phyloP scores from a whole-genome alignment of 768 basidiomycete species.

The Tricholoma hemisulphureum region DNA sequence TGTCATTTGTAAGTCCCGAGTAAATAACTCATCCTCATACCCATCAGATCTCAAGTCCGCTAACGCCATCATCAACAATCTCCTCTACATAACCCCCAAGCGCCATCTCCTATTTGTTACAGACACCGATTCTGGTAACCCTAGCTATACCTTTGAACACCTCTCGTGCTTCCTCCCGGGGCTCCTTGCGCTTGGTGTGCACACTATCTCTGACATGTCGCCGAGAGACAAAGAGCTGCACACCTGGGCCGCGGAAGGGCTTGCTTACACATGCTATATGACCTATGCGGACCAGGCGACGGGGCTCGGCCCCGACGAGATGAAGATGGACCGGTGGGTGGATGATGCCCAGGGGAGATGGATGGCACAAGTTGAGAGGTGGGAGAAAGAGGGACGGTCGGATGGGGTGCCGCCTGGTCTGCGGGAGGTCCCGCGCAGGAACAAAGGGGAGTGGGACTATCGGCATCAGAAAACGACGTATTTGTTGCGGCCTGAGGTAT shows the following conservation, averaged over 20 bases:
- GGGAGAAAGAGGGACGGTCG: constrained; percentile 41
- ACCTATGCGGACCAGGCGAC: constrained; percentile 63
- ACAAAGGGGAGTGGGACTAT: constrained; percentile 39
- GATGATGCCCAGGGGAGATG: constrained; percentile 29
- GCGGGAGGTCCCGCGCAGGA: constrained; percentile 20
- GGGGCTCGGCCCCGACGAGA: constrained; percentile 62
- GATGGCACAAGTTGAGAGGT: constrained; percentile 39
- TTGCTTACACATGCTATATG: constrained; percentile 61
- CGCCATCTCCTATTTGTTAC: constrained; percentile 60
- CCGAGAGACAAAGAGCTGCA: constrained; percentile 43
- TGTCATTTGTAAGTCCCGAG: constrained; percentile 29
- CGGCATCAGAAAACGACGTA: constrained; percentile 29
- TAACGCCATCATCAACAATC: constrained; percentile 48
- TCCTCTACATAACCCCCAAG: constrained; percentile 52
- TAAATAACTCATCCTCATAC: constrained; percentile 22
- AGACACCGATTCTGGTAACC: constrained; percentile 34
- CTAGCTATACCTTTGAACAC: constrained; percentile 54
- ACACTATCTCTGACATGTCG: constrained; percentile 36
- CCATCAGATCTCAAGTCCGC: constrained; percentile 47
- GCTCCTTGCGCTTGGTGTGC: constrained; percentile 56
- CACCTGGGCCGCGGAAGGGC: constrained; percentile 58
- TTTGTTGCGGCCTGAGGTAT: constrained; percentile 51
- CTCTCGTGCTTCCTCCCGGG: constrained; percentile 66
- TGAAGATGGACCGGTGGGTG: constrained; percentile 30
- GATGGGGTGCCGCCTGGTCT: constrained; percentile 35